These are phyloP conservation scores for Aureobasidium pullulans DNA, from an alignment of 2,329 filamentous ascomycete species.

Conservation along the genomic window DNA sequence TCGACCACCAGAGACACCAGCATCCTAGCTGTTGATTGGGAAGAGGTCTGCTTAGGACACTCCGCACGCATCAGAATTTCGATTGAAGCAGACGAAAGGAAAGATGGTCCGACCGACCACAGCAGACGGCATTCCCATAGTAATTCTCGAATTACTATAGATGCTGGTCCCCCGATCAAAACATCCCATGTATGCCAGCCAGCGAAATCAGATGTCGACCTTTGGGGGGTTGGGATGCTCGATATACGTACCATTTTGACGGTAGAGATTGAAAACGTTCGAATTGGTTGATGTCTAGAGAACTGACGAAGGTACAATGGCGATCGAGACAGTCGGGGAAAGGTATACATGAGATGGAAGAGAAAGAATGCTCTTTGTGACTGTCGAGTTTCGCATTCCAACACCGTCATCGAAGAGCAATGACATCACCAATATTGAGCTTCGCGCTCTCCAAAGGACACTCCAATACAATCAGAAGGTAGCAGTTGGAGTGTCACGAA, in stretches of 20 bases:
- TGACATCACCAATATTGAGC: background rate
- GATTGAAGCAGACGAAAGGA: too few relatives aligned
- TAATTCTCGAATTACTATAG: too few relatives aligned
- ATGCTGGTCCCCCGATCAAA: too few relatives aligned
- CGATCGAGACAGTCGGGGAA: background rate
- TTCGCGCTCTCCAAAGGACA: too few relatives aligned
- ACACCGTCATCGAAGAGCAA: background rate
- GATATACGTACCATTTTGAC: slow-evolving; percentile 31
- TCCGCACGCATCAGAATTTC: background rate
- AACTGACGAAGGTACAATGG: background rate
- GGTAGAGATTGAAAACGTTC: slow-evolving; percentile 7
- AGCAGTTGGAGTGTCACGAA: too few relatives aligned
- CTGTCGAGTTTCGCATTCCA: background rate
- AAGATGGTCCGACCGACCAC: too few relatives aligned
- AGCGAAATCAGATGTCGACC: too few relatives aligned
- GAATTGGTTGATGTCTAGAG: background rate
- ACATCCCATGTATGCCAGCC: too few relatives aligned
- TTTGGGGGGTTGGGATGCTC: background rate
- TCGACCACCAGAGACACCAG: background rate
- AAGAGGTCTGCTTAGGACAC: background rate
- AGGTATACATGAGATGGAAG: background rate
- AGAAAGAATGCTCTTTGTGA: background rate
- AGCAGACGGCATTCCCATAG: too few relatives aligned
- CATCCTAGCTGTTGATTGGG: too few relatives aligned
- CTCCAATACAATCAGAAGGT: too few relatives aligned